These are phyloP conservation scores for Lunasporangiospora selenospora DNA, from an alignment of 192 early-diverging fungal genomes.

Conservation along the genomic window DNA sequence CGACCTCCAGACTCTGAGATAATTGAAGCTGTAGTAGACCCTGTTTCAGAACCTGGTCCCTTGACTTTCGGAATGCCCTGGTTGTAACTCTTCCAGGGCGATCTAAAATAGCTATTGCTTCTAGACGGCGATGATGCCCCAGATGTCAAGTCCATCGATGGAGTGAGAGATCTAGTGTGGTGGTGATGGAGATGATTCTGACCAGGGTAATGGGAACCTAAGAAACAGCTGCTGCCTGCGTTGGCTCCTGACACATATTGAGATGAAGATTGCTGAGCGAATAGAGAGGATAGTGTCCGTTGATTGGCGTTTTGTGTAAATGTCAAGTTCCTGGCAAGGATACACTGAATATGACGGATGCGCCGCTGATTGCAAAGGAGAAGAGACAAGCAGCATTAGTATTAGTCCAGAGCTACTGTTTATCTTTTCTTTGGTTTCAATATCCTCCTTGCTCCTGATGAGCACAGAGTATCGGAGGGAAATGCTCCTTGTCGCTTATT, in stretches of 20 bases:
- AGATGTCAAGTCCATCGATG: conserved; percentile 28
- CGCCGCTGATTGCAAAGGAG: conserved; percentile 10
- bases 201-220: no score
- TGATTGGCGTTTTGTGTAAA: conserved; percentile 42
- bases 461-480: neutral
- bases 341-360: conserved; percentile 36
- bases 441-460: neutral
- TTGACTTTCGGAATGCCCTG: conserved; percentile 20
- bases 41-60: conserved; percentile 43
- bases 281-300: conserved; percentile 24
- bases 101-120: conserved; percentile 37
- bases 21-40: conserved; percentile 28
- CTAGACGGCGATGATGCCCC: conserved; percentile 38
- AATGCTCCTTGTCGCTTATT: no score
- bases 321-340: conserved; percentile 41
- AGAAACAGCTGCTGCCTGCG: no score
- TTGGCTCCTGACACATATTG: no score
- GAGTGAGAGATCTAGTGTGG: conserved; percentile 22
- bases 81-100: conserved; percentile 36
- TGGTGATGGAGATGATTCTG: no score
- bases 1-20: conserved; percentile 43
- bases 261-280: neutral
- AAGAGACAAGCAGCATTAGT: neutral
- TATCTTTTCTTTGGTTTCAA: neutral
- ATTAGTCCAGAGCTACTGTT: no score